Base-by-base conservation (phyloP, 495 filamentous ascomycete species). In the Hamigera avellanea region DNA sequence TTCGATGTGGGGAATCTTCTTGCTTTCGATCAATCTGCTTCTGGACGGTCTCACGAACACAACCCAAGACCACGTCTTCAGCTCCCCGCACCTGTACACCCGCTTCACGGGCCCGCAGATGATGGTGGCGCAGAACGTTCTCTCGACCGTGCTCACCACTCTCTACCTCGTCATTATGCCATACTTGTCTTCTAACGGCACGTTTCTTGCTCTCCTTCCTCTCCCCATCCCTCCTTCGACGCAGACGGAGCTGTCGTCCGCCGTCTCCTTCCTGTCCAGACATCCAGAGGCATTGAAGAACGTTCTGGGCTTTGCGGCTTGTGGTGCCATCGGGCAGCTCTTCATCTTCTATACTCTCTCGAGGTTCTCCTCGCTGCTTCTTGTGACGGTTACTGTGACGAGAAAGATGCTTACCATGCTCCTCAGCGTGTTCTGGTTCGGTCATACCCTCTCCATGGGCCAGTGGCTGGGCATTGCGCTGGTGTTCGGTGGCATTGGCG, bases 401-500 rank as follows among this genome's bases (percentile, higher is more conserved):
- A 70, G 91, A 44, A 98, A 98, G 66, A 98, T 98, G 93, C 70
- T 95, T 52, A 95, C 87, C 40, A 98, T 98, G 91, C 82, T 96
- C 42, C 70, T 98, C 29, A 89, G 82, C 41, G 91, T 98, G 17
- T 66, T 96, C 35, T 86, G 83, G 67, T 98, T 95, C 59, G 91
- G 93, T 19, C 93, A 98, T 54, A 72, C 71, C 35, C 66, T 98
- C 35, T 80, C 72, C 14, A 58, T 66, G 25, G 93, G 88, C 67
- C 91, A 98, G 62, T 86, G 86, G 83, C 65, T 94, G 18, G 91
- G 91, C 35, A 86, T 98, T 27, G 78, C 70, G 0, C 69, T 98
- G 40, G 91, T 98, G 3, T 98, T 98, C 63, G 85, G 88, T 19
- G 91, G 91, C 25, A 83, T 98, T 54, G 93, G 87, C 31, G 82